Evolutionary conservation across 2,329 filamentous ascomycete genomes (phyloP).

Genomic region (Colletotrichum sp.): DNA sequence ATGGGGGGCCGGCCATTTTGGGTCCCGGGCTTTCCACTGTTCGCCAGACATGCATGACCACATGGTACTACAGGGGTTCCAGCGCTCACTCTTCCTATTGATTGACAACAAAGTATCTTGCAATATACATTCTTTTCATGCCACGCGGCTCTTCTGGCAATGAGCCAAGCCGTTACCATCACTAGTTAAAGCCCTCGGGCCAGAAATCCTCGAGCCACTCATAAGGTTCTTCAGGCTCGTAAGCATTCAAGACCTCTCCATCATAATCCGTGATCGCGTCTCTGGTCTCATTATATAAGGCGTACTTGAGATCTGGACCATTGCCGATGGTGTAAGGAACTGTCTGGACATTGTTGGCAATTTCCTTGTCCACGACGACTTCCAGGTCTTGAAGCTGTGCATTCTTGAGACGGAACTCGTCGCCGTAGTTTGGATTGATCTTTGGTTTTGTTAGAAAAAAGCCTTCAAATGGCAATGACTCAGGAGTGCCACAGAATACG

Average conservation of each 20-base stretch:
- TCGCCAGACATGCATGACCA: background rate
- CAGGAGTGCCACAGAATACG: background rate
- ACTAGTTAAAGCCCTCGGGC: slow-evolving; percentile 28
- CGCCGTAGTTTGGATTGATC: slow-evolving; percentile 34
- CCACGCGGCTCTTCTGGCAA: background rate
- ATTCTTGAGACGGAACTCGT: slow-evolving; percentile 32
- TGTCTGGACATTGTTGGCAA: slow-evolving; percentile 32
- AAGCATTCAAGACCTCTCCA: slow-evolving; percentile 24
- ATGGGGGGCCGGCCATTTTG: background rate
- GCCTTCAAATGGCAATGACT: accelerated
- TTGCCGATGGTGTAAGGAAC: slow-evolving; percentile 29
- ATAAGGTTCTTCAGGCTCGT: slow-evolving; percentile 46
- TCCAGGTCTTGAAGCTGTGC: slow-evolving; percentile 29
- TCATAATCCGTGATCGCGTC: slow-evolving; percentile 30
- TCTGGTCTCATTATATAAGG: slow-evolving; percentile 30
- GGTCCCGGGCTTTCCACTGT: background rate
- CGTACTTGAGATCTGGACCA: slow-evolving; percentile 32
- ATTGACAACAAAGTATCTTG: background rate
- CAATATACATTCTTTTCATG: background rate
- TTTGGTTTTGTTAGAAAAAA: background rate
- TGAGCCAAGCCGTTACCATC: background rate
- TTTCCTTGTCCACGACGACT: slow-evolving; percentile 30
- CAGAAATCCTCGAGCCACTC: slow-evolving; percentile 60
- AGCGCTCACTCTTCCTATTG: background rate
- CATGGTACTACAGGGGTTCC: background rate